These are phyloP conservation scores for Ogataea nakhonphanomensis DNA, from an alignment of 805 yeast species.

Conservation along the genomic window DNA sequence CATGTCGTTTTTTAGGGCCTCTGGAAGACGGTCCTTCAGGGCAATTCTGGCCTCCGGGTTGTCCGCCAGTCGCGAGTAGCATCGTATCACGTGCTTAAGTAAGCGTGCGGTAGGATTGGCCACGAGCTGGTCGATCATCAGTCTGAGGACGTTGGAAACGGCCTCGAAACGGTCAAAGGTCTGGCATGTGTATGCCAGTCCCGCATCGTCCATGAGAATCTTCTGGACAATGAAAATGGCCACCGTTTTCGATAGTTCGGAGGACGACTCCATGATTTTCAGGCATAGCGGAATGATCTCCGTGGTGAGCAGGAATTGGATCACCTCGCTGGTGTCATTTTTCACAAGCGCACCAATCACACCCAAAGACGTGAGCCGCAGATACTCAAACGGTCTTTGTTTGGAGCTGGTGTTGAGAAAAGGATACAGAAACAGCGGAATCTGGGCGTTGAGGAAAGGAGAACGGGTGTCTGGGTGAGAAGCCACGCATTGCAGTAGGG, in stretches of 20 bases:
- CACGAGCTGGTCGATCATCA: slow-evolving; percentile 83
- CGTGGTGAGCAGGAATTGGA: slow-evolving; percentile 86
- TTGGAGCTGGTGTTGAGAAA: slow-evolving; percentile 88
- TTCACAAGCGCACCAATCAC: slow-evolving; percentile 96
- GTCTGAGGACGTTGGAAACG: slow-evolving; percentile 78
- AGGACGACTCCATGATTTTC: slow-evolving; percentile 91
- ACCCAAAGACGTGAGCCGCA: slow-evolving; percentile 88
- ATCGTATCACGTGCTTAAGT: slow-evolving; percentile 88
- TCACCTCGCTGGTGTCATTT: slow-evolving; percentile 93
- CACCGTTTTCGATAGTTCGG: slow-evolving; percentile 91
- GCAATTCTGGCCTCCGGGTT: slow-evolving; percentile 89
- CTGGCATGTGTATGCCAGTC: slow-evolving; percentile 88
- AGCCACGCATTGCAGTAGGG: slow-evolving; percentile 93
- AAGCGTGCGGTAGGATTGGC: slow-evolving; percentile 77
- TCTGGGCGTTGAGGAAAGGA: slow-evolving; percentile 81
- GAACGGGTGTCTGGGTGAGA: slow-evolving; percentile 89
- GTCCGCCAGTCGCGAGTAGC: slow-evolving; percentile 87
- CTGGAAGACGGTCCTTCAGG: slow-evolving; percentile 77
- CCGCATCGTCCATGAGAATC: slow-evolving; percentile 86
- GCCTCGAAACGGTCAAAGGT: slow-evolving; percentile 94
- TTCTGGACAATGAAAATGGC: slow-evolving; percentile 95
- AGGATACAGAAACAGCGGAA: slow-evolving; percentile 90
- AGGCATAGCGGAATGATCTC: slow-evolving; percentile 94
- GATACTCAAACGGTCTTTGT: slow-evolving; percentile 89
- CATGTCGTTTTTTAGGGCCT: slow-evolving; percentile 82